Evolutionary conservation across 306 rosid genomes (phyloP).

Genomic region (Medicago lupulina): DNA sequence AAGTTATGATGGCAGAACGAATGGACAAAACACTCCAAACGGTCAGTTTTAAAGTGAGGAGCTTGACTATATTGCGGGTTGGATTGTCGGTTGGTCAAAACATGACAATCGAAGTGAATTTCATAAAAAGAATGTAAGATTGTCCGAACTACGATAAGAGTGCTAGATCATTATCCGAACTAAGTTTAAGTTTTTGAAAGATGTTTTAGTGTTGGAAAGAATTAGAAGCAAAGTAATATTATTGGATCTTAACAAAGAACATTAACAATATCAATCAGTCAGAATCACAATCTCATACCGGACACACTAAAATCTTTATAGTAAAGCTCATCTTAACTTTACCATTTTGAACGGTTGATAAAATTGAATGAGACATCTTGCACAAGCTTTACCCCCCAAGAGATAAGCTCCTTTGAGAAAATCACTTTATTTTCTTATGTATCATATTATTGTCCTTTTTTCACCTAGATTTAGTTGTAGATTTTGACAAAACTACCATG

Average conservation of each 20-base stretch:
- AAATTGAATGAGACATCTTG: conserved; percentile 26
- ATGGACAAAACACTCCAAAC: background rate
- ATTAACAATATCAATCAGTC: conserved; percentile 27
- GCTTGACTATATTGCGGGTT: background rate
- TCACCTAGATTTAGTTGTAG: conserved; percentile 4
- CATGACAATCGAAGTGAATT: background rate
- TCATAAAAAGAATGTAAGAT: too few species aligned
- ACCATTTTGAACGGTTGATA: conserved; percentile 35
- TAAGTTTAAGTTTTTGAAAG: background rate
- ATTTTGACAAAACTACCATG: conserved; percentile 21
- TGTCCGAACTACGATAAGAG: too few species aligned
- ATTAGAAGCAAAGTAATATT: conserved; percentile 5
- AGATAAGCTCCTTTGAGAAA: conserved; percentile 23
- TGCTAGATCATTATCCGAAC: too few species aligned
- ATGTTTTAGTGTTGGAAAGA: background rate
- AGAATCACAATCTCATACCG: conserved; percentile 33
- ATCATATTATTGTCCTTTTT: conserved; percentile 27
- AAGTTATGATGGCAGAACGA: background rate
- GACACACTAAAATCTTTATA: conserved; percentile 33
- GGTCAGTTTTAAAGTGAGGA: background rate
- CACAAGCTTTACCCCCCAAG: conserved; percentile 23
- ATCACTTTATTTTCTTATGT: conserved; percentile 10
- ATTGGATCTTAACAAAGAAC: background rate
- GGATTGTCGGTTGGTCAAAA: background rate
- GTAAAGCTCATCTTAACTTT: conserved; percentile 34